phyloP scores from a whole-genome alignment of 768 basidiomycete species.

The Dentipellis fragilis region DNA sequence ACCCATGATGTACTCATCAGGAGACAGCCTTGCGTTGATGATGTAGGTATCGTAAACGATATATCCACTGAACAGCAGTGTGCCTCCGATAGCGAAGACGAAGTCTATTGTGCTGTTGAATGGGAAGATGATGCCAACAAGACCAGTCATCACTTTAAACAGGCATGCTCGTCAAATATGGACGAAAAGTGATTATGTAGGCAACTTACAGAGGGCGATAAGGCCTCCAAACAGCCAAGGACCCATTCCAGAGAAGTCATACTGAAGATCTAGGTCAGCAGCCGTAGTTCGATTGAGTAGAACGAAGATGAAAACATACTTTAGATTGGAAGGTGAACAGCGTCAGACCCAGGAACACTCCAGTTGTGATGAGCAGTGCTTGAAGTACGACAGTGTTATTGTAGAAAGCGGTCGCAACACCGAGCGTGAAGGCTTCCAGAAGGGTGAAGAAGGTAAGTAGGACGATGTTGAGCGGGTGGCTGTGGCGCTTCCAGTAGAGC shows the following conservation, averaged over 20 bases:
- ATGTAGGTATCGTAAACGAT: constrained; percentile 85
- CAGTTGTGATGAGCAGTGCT: constrained; percentile 84
- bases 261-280: constrained; percentile 32
- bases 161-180: neutral
- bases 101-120: constrained; percentile 78
- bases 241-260: constrained; percentile 89
- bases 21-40: constrained; percentile 81
- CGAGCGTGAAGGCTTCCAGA: constrained; percentile 85
- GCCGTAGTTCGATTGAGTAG: neutral
- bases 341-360: constrained; percentile 89
- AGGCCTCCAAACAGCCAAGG: constrained; percentile 85
- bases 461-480: constrained; percentile 79
- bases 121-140: constrained; percentile 81
- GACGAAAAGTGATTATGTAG: neutral
- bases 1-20: constrained; percentile 90
- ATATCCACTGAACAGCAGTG: constrained; percentile 82
- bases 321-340: constrained; percentile 94
- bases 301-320: constrained; percentile 28
- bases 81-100: constrained; percentile 66
- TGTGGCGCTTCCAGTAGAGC: constrained; percentile 89
- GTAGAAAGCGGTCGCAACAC: constrained; percentile 72
- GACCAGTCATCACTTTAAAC: constrained; percentile 58
- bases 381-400: constrained; percentile 71
- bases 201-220: constrained; percentile 57
- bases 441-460: constrained; percentile 82